These are phyloP conservation scores for Pulveroboletus sp. DNA, from an alignment of 768 basidiomycete species.

Conservation along the genomic window DNA sequence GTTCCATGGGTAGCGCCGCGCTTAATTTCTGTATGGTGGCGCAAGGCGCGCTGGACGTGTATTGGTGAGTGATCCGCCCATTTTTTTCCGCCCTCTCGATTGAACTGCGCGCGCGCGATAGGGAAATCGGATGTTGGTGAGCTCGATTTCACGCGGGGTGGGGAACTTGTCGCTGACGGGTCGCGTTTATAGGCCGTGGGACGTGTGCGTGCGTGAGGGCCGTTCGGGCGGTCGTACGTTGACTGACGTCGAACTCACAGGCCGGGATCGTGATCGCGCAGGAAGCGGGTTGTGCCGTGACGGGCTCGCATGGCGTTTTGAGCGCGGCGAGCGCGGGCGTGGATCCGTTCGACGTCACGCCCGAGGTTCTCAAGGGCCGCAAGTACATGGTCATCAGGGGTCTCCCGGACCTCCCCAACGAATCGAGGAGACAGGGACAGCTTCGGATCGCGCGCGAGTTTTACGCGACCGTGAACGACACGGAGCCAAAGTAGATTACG, in stretches of 20 bases:
- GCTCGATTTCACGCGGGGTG: slow-evolving; percentile 13
- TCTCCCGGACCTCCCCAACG: slow-evolving; percentile 57
- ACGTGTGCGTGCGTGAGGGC: slow-evolving; percentile 59
- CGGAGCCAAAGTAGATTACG: slow-evolving; percentile 50
- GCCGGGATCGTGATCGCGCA: slow-evolving; percentile 89
- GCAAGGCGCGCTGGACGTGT: slow-evolving; percentile 82
- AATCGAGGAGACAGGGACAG: slow-evolving; percentile 69
- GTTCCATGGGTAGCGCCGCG: slow-evolving; percentile 82
- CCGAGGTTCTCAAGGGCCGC: slow-evolving; percentile 68
- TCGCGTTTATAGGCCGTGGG: slow-evolving; percentile 59
- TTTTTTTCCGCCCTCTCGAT: too few species aligned
- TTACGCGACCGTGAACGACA: slow-evolving; percentile 76
- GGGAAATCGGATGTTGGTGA: slow-evolving; percentile 79
- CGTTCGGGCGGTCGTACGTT: neutral
- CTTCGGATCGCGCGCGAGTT: slow-evolving; percentile 80
- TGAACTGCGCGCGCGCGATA: slow-evolving; percentile 27
- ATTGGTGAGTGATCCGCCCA: slow-evolving; percentile 68
- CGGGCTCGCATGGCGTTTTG: slow-evolving; percentile 58
- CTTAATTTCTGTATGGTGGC: slow-evolving; percentile 83
- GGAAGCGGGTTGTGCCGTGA: slow-evolving; percentile 81
- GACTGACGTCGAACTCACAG: slow-evolving; percentile 23
- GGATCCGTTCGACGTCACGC: slow-evolving; percentile 58
- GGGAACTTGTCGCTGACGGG: neutral
- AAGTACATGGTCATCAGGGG: slow-evolving; percentile 78
- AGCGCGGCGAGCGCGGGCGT: slow-evolving; percentile 28